Evolutionary conservation across 2,329 filamentous ascomycete genomes (phyloP).

Genomic region (Arthrinium puccinioides): DNA sequence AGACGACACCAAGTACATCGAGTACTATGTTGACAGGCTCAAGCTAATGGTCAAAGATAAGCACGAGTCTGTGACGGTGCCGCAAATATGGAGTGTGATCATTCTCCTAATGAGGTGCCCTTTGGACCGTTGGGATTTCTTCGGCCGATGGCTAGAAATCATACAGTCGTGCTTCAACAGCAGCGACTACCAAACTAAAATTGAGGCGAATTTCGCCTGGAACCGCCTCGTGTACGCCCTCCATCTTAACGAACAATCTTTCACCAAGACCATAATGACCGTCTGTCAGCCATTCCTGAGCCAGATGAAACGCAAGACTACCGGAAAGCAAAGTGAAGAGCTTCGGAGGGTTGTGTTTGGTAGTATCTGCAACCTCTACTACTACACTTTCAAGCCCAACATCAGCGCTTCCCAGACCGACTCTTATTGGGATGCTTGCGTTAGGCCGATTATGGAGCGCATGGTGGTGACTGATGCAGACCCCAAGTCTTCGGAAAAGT

Average conservation of each 20-base stretch:
- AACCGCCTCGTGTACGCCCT: conserved; percentile 73
- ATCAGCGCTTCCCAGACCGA: conserved; percentile 61
- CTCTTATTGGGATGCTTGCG: conserved; percentile 69
- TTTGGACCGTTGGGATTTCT: conserved; percentile 63
- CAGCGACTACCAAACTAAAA: conserved; percentile 60
- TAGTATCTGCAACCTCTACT: conserved; percentile 73
- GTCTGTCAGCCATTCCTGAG: conserved; percentile 62
- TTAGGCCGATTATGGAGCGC: conserved; percentile 55
- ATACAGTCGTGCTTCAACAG: conserved; percentile 82
- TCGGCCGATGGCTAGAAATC: conserved; percentile 67
- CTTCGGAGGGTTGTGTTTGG: conserved; percentile 53
- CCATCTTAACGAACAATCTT: conserved; percentile 51
- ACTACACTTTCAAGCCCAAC: conserved; percentile 72
- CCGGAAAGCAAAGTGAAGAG: conserved; percentile 48
- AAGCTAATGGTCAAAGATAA: conserved; percentile 60
- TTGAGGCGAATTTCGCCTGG: conserved; percentile 79
- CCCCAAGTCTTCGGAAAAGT: conserved; percentile 22
- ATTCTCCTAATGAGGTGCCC: conserved; percentile 68
- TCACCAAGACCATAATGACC: conserved; percentile 45
- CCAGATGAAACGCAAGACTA: conserved; percentile 60
- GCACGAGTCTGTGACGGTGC: conserved; percentile 59
- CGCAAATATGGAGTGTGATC: conserved; percentile 82
- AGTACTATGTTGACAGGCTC: conserved; percentile 61
- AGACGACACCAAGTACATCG: conserved; percentile 57
- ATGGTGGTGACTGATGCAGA: conserved; percentile 35